Evolutionary conservation across 306 rosid species (phyloP).

Genomic region (Psophocarpus tetragonolobus): DNA sequence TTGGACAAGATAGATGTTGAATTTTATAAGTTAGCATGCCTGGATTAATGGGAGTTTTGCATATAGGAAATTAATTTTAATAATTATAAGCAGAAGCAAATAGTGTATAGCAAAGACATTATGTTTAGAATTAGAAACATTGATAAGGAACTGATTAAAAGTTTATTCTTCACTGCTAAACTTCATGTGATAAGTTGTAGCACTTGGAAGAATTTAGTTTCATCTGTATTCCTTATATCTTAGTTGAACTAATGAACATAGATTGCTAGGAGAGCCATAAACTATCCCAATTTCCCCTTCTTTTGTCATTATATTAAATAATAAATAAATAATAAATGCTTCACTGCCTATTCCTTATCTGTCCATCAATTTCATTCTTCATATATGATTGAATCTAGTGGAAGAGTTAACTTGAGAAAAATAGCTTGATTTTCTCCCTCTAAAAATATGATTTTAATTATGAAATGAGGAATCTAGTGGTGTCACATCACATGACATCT

Average conservation of each 20-base stretch:
- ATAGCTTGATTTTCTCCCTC: no score
- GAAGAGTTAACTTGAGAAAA: background rate
- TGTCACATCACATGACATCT: no score
- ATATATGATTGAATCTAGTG: background rate
- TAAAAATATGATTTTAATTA: no score
- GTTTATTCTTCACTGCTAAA: no score
- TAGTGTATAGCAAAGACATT: background rate
- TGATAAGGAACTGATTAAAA: background rate
- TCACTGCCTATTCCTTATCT: background rate
- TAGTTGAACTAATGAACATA: background rate
- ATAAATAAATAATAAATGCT: no score
- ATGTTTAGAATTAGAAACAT: background rate
- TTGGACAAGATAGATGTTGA: background rate
- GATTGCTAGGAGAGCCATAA: background rate
- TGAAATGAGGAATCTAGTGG: no score
- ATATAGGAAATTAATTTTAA: no score
- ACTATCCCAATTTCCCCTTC: background rate
- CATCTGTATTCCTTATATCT: background rate
- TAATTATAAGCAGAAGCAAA: background rate
- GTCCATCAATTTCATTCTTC: background rate
- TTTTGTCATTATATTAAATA: background rate
- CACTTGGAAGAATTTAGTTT: background rate
- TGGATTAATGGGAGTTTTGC: no score
- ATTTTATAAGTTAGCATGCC: no score
- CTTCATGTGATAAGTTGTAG: background rate